Evolutionary conservation across 805 yeast genomes (phyloP).

Genomic region (Suhomyces sp.): DNA sequence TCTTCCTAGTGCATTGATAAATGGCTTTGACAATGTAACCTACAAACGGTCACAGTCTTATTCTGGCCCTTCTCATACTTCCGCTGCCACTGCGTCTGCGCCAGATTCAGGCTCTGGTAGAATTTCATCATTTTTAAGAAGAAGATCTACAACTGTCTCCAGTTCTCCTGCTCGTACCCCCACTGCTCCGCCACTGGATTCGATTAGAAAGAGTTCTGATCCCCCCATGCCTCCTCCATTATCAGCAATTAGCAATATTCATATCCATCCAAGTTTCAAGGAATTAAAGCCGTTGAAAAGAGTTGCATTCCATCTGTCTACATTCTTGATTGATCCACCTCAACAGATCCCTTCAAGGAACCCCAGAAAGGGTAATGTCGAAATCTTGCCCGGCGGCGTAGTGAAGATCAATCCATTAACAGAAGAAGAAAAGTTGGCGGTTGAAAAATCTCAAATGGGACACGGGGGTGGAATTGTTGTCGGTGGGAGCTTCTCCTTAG

Average conservation of each 20-base stretch:
- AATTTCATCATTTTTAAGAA: conserved; percentile 29
- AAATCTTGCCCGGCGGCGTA: conserved; percentile 53
- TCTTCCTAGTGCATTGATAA: conserved; percentile 19
- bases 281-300: conserved; percentile 38
- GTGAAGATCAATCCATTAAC: conserved; percentile 54
- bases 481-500: conserved; percentile 72
- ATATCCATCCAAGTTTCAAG: conserved; percentile 25
- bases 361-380: conserved; percentile 77
- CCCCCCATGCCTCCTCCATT: conserved; percentile 5
- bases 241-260: neutral
- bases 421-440: conserved; percentile 48
- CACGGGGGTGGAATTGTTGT: conserved; percentile 70
- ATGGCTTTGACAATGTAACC: conserved; percentile 15
- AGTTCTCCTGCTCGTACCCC: neutral
- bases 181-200: neutral
- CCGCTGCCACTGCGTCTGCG: no score
- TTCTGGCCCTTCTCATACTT: neutral
- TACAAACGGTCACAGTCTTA: conserved; percentile 4
- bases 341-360: conserved; percentile 89
- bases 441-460: conserved; percentile 41
- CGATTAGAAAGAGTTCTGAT: neutral
- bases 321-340: conserved; percentile 63
- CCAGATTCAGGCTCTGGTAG: conserved; percentile 13
- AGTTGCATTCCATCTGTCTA: conserved; percentile 43
- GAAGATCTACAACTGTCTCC: conserved; percentile 18